These are phyloP conservation scores for Austroboletus festivus DNA, from an alignment of 768 basidiomycete genomes.

Conservation along the genomic window DNA sequence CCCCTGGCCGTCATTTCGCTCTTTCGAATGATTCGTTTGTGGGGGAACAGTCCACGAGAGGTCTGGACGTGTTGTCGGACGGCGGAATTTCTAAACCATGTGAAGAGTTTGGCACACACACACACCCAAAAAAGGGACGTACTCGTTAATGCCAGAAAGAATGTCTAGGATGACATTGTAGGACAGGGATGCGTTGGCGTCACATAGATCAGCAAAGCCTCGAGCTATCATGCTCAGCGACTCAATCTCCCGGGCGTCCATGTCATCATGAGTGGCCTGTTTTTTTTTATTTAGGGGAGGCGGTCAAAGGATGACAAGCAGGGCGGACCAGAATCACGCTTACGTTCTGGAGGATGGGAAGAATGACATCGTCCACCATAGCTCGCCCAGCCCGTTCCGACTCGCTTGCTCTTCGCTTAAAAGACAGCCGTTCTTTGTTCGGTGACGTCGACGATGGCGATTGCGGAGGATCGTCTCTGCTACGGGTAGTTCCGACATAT, in stretches of 20 bases:
- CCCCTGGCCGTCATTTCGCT: slow-evolving; percentile 86
- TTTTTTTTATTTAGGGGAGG: slow-evolving; percentile 24
- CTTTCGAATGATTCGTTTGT: slow-evolving; percentile 72
- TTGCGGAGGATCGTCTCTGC: slow-evolving; percentile 46
- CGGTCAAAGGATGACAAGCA: slow-evolving; percentile 1
- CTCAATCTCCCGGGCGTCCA: slow-evolving; percentile 86
- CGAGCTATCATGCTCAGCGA: slow-evolving; percentile 85
- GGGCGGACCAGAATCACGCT: slow-evolving; percentile 19
- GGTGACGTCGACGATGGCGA: slow-evolving; percentile 46
- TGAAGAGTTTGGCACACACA: slow-evolving; percentile 1
- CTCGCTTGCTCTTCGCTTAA: slow-evolving; percentile 54
- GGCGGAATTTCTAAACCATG: slow-evolving; percentile 57
- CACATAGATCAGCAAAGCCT: slow-evolving; percentile 84
- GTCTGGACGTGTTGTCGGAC: slow-evolving; percentile 82
- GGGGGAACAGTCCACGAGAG: slow-evolving; percentile 75
- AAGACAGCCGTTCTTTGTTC: slow-evolving; percentile 35
- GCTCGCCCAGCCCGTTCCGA: slow-evolving; percentile 58
- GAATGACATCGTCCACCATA: slow-evolving; percentile 80
- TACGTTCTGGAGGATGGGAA: slow-evolving; percentile 77
- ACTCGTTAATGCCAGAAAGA: slow-evolving; percentile 89
- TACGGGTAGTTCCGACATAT: slow-evolving; percentile 69
- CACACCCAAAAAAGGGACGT: slow-evolving; percentile 30
- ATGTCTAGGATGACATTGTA: slow-evolving; percentile 89
- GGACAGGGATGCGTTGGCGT: slow-evolving; percentile 78
- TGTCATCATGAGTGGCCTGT: slow-evolving; percentile 70